phyloP scores from a whole-genome alignment of 495 filamentous ascomycete genomes.

The Penicillium odoratum region DNA sequence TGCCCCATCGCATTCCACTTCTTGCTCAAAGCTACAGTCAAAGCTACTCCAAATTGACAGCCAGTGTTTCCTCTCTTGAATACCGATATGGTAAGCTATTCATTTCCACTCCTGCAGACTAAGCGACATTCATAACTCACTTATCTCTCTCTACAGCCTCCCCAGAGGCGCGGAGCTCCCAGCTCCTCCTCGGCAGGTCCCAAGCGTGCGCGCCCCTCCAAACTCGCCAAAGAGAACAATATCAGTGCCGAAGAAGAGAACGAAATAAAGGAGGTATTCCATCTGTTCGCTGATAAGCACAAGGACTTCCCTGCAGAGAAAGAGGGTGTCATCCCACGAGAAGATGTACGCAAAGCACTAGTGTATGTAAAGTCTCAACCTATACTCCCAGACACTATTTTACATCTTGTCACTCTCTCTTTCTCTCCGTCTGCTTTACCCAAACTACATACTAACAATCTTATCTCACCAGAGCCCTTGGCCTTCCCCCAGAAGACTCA shows the following conservation, averaged over 20 bases:
- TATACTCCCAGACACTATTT: not conserved
- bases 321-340: slow-evolving; percentile 70
- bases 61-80: not conserved
- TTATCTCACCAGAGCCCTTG: slow-evolving; percentile 61
- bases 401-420: not conserved
- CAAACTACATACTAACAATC: not conserved
- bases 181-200: slow-evolving; percentile 31
- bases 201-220: slow-evolving; percentile 63
- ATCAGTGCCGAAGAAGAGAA: slow-evolving; percentile 79
- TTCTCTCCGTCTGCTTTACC: not conserved
- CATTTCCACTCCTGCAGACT: not conserved
- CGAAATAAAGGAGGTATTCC: slow-evolving; percentile 88
- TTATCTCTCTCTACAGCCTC: slow-evolving; percentile 27
- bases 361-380: slow-evolving; percentile 53
- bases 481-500: slow-evolving; percentile 61
- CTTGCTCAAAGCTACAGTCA: not conserved
- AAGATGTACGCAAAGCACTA: slow-evolving; percentile 78
- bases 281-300: slow-evolving; percentile 62
- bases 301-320: slow-evolving; percentile 66
- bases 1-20: not conserved
- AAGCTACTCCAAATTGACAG: not conserved
- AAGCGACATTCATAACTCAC: not conserved
- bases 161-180: slow-evolving; percentile 40
- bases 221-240: slow-evolving; percentile 85
- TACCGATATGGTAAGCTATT: slow-evolving; percentile 1